phyloP scores from a whole-genome alignment of 805 yeast genomes.

The Candida nanaspora region DNA sequence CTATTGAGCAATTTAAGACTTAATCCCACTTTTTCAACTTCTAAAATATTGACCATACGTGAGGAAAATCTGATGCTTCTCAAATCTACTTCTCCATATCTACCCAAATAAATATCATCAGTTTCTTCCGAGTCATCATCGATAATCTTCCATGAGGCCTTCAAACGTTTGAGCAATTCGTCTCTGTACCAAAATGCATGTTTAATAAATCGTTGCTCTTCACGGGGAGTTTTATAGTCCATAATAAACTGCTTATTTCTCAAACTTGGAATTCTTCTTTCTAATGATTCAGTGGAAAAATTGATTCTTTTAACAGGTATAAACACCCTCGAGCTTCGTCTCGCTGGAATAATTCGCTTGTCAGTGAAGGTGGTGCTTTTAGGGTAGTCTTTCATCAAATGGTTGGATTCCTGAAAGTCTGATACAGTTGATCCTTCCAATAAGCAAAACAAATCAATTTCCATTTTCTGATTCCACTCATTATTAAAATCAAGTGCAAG shows the following conservation, averaged over 20 bases:
- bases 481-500: constrained; percentile 74
- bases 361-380: constrained; percentile 11
- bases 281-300: constrained; percentile 33
- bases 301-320: constrained; percentile 61
- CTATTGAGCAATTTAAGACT: constrained; percentile 24
- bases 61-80: constrained; percentile 57
- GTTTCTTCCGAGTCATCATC: constrained; percentile 15
- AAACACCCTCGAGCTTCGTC: constrained; percentile 43
- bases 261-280: constrained; percentile 60
- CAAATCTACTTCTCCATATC: constrained; percentile 57
- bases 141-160: constrained; percentile 57
- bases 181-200: constrained; percentile 80
- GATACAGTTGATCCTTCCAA: constrained; percentile 13
- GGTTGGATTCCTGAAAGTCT: constrained; percentile 17
- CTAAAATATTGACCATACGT: constrained; percentile 50
- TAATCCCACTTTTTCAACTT: constrained; percentile 40
- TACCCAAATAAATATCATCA: constrained; percentile 10
- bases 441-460: constrained; percentile 21
- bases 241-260: constrained; percentile 63
- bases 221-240: constrained; percentile 44
- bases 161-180: constrained; percentile 46
- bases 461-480: constrained; percentile 60
- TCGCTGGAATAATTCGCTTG: constrained; percentile 14
- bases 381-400: constrained; percentile 8
- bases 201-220: constrained; percentile 49